Evolutionary conservation across 805 yeast species (phyloP), one percentile per base, ranked within the genome.

Genomic region (Wickerhamomyces silvicola): DNA sequence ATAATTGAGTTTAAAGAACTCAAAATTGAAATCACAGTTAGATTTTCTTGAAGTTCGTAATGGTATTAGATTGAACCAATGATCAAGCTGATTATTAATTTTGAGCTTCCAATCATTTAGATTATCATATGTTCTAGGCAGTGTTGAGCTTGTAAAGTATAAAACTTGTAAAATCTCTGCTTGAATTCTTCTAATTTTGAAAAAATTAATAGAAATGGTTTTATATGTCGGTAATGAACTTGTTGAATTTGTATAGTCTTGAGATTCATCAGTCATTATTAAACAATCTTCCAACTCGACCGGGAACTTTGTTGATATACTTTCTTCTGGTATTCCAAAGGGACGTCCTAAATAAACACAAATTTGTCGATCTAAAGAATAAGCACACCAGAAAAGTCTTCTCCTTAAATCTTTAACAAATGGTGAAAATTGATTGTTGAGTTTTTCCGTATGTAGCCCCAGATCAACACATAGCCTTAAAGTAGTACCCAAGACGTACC

Each of bases 271-370:
- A 13, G 54, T 24, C 45, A 60, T 57, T 10, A 84, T 76, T 23
- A 66, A 52, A 1, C 85, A 68, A 50, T 87, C 96, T 57, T 87
- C 96, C 28, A 81, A 56, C 25, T 68, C 68, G 12, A 81, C 71
- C 0, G 95, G 94, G 50, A 78, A 82, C 24, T 72, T 72, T 2
- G 83, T 79, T 31, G 74, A 68, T 27, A 86, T 73, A 31, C 77
- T 69, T 41, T 81, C 87, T 44, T 87, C 95, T 0, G 94, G 92
- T 2, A 87, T 80, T 1, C 94, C 92, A 42, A 81, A 79, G 0
- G 96, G 96, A 23, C 96, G 67, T 1, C 94, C 94, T 31, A 87
- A 62, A 50, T 86, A 86, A 27, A 87, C 78, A 52, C 94, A 81
- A 8, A 85, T 76, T 52, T 86, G 95, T 16, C 96, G 60, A 54